A percentile compares a stretch with the other conserved stretches of the same genome.
phyloP scores from a whole-genome alignment of 176 grass and related monocot genomes.

The Ensete glaucum region DNA sequence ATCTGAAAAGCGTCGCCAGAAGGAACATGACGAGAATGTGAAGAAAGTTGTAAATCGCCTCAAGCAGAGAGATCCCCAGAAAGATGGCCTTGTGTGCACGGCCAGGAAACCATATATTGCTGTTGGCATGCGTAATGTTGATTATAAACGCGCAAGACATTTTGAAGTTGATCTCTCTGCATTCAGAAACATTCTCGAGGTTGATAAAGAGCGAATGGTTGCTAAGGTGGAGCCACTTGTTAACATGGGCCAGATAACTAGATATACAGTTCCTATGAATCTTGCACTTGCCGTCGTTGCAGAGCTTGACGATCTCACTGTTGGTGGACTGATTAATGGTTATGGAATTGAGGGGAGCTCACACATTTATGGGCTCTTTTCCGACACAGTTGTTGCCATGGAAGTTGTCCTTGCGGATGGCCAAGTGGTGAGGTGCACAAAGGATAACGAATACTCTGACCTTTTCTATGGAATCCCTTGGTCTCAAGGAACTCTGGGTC shows the following conservation, averaged over 20 bases:
- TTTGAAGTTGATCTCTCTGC: slow-evolving; percentile 18
- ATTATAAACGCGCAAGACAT: slow-evolving; percentile 16
- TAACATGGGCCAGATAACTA: slow-evolving; percentile 14
- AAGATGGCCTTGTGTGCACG: slow-evolving; percentile 23
- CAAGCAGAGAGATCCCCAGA: slow-evolving; percentile 21
- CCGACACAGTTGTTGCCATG: slow-evolving; percentile 12
- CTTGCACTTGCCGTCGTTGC: slow-evolving; percentile 12
- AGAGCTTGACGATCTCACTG: slow-evolving; percentile 14
- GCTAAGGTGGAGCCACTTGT: slow-evolving; percentile 19
- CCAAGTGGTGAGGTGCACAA: slow-evolving; percentile 7
- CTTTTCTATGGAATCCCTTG: slow-evolving; percentile 18
- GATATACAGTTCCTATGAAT: slow-evolving; percentile 16
- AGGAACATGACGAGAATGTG: slow-evolving; percentile 10
- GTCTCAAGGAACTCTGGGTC: slow-evolving; percentile 12
- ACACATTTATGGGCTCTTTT: slow-evolving; percentile 17
- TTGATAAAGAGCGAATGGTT: slow-evolving; percentile 14
- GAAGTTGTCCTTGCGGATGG: slow-evolving; percentile 12
- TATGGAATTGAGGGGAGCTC: slow-evolving; percentile 18
- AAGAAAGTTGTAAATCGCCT: slow-evolving; percentile 21
- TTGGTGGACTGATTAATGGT: slow-evolving; percentile 10
- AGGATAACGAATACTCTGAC: slow-evolving; percentile 15
- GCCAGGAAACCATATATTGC: slow-evolving; percentile 18
- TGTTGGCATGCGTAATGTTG: slow-evolving; percentile 15
- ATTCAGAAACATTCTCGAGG: slow-evolving; percentile 15
- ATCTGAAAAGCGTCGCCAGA: slow-evolving; percentile 17